Base-by-base conservation (phyloP, 1,284 basidiomycete species). In the Rhodotorula sp. region DNA sequence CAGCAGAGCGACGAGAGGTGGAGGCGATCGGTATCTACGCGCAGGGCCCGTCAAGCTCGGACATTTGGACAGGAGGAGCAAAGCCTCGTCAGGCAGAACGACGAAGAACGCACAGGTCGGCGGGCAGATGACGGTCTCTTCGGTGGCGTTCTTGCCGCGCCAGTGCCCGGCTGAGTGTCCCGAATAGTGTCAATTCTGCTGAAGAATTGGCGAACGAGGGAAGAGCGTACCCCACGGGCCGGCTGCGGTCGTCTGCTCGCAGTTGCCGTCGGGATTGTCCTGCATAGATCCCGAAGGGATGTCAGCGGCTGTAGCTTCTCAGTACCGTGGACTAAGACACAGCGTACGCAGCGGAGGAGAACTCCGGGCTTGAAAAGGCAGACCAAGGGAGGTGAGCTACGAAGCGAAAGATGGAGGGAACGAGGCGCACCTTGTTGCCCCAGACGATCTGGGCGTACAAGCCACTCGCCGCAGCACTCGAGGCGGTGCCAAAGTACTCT, bases 81-180 rank as follows among this genome's bases (percentile, higher is more conserved):
- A n/a, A n/a, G n/a, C n/a, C n/a, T n/a, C n/a, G n/a, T n/a, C n/a
- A n/a, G n/a, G n/a, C n/a, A n/a, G 0, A 15, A 6, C 8, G 36
- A 2, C 22, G 50, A 48, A 15, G 44, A 32, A 54, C 68, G 19
- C 27, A 74, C 69, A 74, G 15, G 72, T 66, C 3, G 62, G 69
- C 9, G 63, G 55, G 60, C 72, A 74, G 48, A 74, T 74, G 54
- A 74, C 72, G 7, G 72, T 74, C 53, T 74, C 66, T 3, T 50
- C 53, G 1, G 72, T 61, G 5, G 59, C 72, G 22, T 74, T 74
- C 3, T 37, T 32, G 34, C 72, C 72, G n/a, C 72, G 66, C 13
- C 50, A 59, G 44, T 74, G 72, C 57, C 72, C 72, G 34, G 69
- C 69, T 66, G 51, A 6, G 32, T 21, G n/a, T 0, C 17, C 3